These are phyloP conservation scores for Elongisporangium undulatum DNA, from an alignment of 352 stramenopile species.

Conservation along the genomic window DNA sequence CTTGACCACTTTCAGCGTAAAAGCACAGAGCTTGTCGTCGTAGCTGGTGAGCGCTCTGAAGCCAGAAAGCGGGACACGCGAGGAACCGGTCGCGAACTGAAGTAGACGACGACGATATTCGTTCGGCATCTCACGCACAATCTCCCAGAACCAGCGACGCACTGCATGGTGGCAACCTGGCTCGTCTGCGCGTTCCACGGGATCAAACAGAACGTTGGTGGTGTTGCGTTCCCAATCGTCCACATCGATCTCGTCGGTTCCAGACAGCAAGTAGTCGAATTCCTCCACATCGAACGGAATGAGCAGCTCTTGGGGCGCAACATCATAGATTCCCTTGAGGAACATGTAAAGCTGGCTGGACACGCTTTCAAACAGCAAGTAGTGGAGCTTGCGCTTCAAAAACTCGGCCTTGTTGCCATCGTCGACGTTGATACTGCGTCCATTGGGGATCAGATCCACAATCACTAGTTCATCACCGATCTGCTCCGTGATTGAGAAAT, in stretches of 20 bases:
- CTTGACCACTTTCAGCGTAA: not conserved
- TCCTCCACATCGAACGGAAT: slow-evolving; percentile 95
- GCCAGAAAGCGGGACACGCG: slow-evolving; percentile 21
- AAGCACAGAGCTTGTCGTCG: not conserved
- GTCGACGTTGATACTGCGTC: slow-evolving; percentile 59
- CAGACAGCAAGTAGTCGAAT: slow-evolving; percentile 90
- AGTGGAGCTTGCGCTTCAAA: slow-evolving; percentile 82
- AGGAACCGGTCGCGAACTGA: slow-evolving; percentile 24
- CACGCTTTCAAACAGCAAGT: slow-evolving; percentile 87
- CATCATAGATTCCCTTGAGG: slow-evolving; percentile 91
- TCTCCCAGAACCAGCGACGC: slow-evolving; percentile 14
- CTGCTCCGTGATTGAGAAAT: not conserved
- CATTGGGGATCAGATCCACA: slow-evolving; percentile 18
- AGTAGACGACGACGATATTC: slow-evolving; percentile 31
- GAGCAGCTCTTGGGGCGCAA: slow-evolving; percentile 87
- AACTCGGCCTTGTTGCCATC: slow-evolving; percentile 91
- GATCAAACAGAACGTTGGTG: slow-evolving; percentile 16
- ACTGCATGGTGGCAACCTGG: slow-evolving; percentile 10
- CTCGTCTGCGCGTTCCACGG: slow-evolving; percentile 8
- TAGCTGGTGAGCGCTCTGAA: not conserved
- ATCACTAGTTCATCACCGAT: not conserved
- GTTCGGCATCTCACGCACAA: slow-evolving; percentile 55
- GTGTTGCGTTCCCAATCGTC: slow-evolving; percentile 90
- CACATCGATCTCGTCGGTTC: slow-evolving; percentile 88
- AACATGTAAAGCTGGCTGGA: slow-evolving; percentile 68